These are phyloP conservation scores for Lichtheimia corymbifera DNA, from an alignment of 371 early-diverging fungal genomes.

Conservation along the genomic window DNA sequence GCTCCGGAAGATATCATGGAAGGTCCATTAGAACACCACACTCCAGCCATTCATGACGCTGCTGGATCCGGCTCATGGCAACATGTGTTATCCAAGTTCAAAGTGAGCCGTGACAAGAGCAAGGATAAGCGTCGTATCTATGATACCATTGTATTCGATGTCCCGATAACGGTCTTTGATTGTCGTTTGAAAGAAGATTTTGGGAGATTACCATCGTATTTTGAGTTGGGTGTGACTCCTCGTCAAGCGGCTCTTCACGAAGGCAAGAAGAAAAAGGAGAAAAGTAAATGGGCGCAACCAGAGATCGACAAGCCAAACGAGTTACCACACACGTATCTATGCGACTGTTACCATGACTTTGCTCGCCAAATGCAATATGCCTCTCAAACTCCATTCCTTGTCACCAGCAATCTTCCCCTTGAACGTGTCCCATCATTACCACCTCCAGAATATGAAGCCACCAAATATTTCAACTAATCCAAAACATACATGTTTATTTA, in stretches of 20 bases:
- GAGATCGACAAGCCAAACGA: slow-evolving; percentile 10
- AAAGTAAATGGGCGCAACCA: not conserved
- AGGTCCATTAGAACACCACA: not conserved
- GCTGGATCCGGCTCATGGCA: slow-evolving; percentile 5
- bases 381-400: slow-evolving; percentile 32
- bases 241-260: not conserved
- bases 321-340: slow-evolving; percentile 24
- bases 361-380: slow-evolving; percentile 41
- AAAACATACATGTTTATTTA: not conserved
- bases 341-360: slow-evolving; percentile 45
- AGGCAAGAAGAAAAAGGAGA: not conserved
- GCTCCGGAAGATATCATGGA: slow-evolving; percentile 6
- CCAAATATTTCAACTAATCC: too few species aligned
- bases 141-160: slow-evolving; percentile 30
- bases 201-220: slow-evolving; percentile 46
- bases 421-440: slow-evolving; percentile 44
- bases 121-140: slow-evolving; percentile 13
- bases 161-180: slow-evolving; percentile 39
- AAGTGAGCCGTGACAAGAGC: slow-evolving; percentile 10
- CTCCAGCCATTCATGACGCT: not conserved
- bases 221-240: slow-evolving; percentile 31
- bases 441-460: slow-evolving; percentile 38
- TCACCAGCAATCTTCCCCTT: slow-evolving; percentile 7
- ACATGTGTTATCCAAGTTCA: slow-evolving; percentile 25
- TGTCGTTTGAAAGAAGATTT: slow-evolving; percentile 51